A percentile compares a stretch with the other conserved stretches of the same genome.
phyloP scores from a whole-genome alignment of 805 yeast genomes.

The Metschnikowia matae region DNA sequence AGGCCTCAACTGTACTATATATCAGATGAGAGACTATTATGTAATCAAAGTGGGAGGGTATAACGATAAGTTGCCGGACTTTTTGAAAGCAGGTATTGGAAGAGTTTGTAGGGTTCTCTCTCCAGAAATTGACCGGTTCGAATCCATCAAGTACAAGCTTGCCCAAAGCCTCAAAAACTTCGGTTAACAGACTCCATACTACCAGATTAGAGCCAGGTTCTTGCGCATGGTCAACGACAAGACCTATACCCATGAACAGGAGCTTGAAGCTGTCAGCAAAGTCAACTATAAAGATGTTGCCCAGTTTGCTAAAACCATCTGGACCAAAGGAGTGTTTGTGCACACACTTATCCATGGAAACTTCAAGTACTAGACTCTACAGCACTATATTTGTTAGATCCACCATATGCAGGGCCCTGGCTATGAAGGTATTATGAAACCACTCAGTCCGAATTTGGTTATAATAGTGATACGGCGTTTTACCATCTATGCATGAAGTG shows the following conservation, averaged over 20 bases:
- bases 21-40: conserved; percentile 65
- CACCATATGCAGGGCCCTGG: too few species aligned
- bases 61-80: conserved; percentile 69
- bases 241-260: conserved; percentile 62
- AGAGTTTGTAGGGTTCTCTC: conserved; percentile 47
- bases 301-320: conserved; percentile 44
- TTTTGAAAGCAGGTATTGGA: conserved; percentile 59
- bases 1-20: conserved; percentile 58
- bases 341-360: conserved; percentile 83
- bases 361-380: too few species aligned
- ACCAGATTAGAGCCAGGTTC: conserved; percentile 64
- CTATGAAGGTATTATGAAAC: too few species aligned
- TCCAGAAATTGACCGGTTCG: conserved; percentile 57
- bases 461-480: too few species aligned
- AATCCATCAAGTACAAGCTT: conserved; percentile 59
- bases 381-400: too few species aligned
- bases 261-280: conserved; percentile 43
- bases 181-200: conserved; percentile 71
- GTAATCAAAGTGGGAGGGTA: conserved; percentile 66
- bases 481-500: too few species aligned
- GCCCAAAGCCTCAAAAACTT: conserved; percentile 62
- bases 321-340: conserved; percentile 56
- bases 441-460: too few species aligned
- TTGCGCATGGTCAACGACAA: conserved; percentile 67
- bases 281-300: conserved; percentile 48